Evolutionary conservation across 768 basidiomycete genomes (phyloP).

Genomic region (Xerocomellus chrysenteron): DNA sequence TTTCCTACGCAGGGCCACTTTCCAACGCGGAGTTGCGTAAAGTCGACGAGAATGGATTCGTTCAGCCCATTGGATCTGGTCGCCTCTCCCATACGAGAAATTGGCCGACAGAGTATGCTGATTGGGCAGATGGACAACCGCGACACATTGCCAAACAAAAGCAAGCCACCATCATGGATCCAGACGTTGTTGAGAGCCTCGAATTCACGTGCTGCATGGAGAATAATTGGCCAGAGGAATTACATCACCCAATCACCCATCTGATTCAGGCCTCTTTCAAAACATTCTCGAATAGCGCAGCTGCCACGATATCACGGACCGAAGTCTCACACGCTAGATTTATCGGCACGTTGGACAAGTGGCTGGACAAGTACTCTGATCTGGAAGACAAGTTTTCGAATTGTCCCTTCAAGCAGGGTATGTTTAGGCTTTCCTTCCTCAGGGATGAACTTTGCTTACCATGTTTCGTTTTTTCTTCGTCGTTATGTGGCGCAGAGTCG

Average conservation of each 20-base stretch:
- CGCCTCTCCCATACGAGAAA: too few relatives aligned
- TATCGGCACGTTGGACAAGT: background rate
- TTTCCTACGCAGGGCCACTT: background rate
- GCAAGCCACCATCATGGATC: background rate
- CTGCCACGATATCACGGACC: background rate
- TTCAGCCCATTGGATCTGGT: background rate
- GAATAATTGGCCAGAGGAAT: background rate
- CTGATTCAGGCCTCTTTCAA: background rate
- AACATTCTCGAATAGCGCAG: background rate
- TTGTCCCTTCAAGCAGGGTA: background rate
- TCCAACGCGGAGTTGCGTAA: background rate
- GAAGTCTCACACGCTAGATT: background rate
- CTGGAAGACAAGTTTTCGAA: constrained; percentile 2
- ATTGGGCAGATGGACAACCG: background rate
- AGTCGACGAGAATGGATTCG: background rate
- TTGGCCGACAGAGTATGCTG: background rate
- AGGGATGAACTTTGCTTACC: background rate
- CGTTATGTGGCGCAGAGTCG: background rate
- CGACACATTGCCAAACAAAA: background rate
- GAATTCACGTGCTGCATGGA: background rate
- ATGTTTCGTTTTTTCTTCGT: too few relatives aligned
- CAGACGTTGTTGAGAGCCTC: too few relatives aligned
- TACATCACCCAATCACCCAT: background rate
- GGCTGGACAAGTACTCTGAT: background rate
- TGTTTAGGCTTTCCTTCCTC: background rate